Conservation (phyloP, 768 basidiomycete genomes). For the Dentipellis fragilis region DNA sequence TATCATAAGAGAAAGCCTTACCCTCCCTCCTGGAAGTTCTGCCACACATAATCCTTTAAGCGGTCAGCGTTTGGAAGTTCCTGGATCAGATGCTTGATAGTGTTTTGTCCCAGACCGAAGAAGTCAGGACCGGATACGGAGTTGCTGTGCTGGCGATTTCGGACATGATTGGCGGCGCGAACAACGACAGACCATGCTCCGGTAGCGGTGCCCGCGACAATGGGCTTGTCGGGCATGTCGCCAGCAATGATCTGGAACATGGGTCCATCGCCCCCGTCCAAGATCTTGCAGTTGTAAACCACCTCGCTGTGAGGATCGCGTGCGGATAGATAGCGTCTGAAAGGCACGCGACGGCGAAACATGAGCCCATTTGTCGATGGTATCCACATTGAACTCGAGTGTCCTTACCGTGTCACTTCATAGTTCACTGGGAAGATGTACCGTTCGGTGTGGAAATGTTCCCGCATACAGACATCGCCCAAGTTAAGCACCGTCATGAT, state of each 20-base stretch:
- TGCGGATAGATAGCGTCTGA: constrained; percentile 72
- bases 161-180: constrained; percentile 70
- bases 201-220: constrained; percentile 80
- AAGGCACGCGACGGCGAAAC: constrained; percentile 5
- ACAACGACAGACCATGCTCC: constrained; percentile 84
- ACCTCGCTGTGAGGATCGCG: constrained; percentile 55
- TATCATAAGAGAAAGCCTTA: constrained; percentile 30
- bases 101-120: constrained; percentile 79
- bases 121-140: constrained; percentile 86
- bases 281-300: constrained; percentile 74
- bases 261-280: constrained; percentile 77
- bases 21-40: constrained; percentile 80
- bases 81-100: constrained; percentile 86
- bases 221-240: constrained; percentile 59
- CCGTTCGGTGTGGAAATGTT: constrained; percentile 80
- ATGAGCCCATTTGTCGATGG: neutral
- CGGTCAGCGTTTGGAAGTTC: constrained; percentile 66
- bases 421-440: constrained; percentile 88
- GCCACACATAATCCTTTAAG: constrained; percentile 78
- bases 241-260: constrained; percentile 78
- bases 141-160: constrained; percentile 76
- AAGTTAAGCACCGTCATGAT: constrained; percentile 77
- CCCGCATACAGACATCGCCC: constrained; percentile 70
- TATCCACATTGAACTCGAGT: neutral
- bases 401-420: constrained; percentile 59